Evolutionary conservation across 345 rosid species (phyloP).

Genomic region (Toxicodendron radicans): DNA sequence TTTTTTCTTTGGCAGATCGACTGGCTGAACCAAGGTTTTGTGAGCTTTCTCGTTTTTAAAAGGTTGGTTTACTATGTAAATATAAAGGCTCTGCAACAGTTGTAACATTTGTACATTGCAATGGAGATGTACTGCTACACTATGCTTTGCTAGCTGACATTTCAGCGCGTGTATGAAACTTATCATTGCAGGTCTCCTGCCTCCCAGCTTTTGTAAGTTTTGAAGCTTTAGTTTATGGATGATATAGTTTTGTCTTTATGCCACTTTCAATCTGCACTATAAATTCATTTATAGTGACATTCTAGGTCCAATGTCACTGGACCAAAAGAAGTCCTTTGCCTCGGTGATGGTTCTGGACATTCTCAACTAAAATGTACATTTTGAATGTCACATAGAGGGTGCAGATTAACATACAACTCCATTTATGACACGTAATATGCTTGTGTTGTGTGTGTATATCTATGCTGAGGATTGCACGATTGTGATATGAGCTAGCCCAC

Average conservation of each 20-base stretch:
- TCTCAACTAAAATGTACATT: not conserved
- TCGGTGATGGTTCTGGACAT: not conserved
- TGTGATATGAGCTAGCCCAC: no score
- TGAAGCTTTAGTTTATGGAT: no score
- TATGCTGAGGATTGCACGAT: no score
- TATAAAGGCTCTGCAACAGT: not conserved
- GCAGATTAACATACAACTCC: no score
- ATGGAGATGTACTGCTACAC: not conserved
- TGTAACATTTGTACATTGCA: not conserved
- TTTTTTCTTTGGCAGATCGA: not conserved
- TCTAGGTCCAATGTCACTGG: no score
- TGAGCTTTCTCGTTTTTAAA: not conserved
- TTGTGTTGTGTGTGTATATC: no score
- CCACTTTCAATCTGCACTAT: no score
- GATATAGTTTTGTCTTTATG: no score
- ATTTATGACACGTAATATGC: no score
- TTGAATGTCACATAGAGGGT: not conserved
- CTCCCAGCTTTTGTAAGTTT: no score
- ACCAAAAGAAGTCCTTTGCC: not conserved
- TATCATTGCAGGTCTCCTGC: no score
- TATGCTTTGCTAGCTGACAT: not conserved
- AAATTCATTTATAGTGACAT: no score
- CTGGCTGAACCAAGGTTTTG: not conserved
- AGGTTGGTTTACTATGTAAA: conserved; percentile 9
- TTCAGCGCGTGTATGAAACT: not conserved